phyloP scores from a whole-genome alignment of 257 asterid species.

The Voacanga thouarsii region DNA sequence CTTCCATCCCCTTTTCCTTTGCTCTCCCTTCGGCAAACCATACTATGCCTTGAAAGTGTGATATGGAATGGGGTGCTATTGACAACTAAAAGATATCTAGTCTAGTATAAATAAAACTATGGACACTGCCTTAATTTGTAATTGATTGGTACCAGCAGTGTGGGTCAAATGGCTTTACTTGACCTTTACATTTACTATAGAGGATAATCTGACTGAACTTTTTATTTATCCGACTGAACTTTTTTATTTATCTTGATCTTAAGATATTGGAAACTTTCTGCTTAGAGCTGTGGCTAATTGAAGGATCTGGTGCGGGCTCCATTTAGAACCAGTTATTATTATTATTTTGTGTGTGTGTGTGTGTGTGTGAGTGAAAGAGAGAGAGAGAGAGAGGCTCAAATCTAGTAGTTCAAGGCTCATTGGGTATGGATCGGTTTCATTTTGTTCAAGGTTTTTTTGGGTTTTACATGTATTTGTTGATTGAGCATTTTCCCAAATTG shows the following conservation, averaged over 20 bases:
- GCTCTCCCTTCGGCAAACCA: no score
- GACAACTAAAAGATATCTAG: background rate
- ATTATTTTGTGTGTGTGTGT: no score
- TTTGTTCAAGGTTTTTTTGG: background rate
- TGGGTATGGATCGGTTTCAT: background rate
- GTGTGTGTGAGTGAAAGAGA: no score
- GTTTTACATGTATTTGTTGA: background rate
- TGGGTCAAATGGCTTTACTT: background rate
- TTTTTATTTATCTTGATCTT: background rate
- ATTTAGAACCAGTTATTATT: no score
- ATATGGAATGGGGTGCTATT: background rate
- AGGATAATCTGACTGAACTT: background rate
- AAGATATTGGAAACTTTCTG: background rate
- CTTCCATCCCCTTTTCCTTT: no score
- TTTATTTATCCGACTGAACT: background rate
- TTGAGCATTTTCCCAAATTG: background rate
- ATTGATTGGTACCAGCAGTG: background rate
- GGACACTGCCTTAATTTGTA: background rate
- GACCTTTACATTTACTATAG: background rate
- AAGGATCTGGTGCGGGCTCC: background rate
- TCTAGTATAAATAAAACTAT: background rate
- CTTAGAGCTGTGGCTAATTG: no score
- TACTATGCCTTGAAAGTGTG: background rate
- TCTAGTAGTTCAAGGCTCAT: background rate
- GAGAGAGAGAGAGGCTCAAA: background rate